Conservation (phyloP, 441 rosid genomes). For the Arabidopsis hybrid region DNA sequence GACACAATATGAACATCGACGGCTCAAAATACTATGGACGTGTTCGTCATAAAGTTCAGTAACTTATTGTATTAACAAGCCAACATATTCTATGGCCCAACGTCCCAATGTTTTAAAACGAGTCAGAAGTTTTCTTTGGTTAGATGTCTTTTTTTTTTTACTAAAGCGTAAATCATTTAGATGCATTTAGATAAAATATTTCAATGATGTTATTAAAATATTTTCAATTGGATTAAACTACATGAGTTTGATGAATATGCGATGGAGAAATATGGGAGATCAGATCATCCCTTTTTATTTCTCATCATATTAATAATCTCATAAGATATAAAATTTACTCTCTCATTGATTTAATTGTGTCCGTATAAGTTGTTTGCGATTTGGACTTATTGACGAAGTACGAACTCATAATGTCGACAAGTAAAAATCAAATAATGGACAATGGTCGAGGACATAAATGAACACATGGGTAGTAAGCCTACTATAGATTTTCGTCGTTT, state of each 20-base stretch:
- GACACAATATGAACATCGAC: constrained; percentile 28
- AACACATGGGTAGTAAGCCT: constrained; percentile 38
- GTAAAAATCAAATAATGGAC: constrained; percentile 41
- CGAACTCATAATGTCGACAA: constrained; percentile 39
- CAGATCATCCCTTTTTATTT: background rate
- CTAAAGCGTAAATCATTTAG: background rate
- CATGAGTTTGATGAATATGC: background rate
- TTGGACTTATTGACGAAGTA: constrained; percentile 29
- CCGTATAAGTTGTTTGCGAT: constrained; percentile 12
- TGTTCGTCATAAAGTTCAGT: constrained; percentile 18
- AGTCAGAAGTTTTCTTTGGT: constrained; percentile 5
- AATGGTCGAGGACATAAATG: constrained; percentile 17
- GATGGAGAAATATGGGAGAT: too few species aligned
- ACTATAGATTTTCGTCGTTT: background rate
- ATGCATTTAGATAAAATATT: background rate
- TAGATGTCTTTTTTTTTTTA: background rate
- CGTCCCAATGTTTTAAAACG: background rate
- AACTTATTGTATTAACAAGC: constrained; percentile 15
- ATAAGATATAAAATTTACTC: constrained; percentile 13
- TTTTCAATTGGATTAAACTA: background rate
- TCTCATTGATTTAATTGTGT: constrained; percentile 4
- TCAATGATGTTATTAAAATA: background rate
- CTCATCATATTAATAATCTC: background rate
- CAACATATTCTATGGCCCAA: constrained; percentile 31
- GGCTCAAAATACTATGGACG: constrained; percentile 27